A percentile compares a stretch with the other conserved stretches of the same genome.
phyloP scores from a whole-genome alignment of 352 stramenopile species.

The Phytophthora capsici region DNA sequence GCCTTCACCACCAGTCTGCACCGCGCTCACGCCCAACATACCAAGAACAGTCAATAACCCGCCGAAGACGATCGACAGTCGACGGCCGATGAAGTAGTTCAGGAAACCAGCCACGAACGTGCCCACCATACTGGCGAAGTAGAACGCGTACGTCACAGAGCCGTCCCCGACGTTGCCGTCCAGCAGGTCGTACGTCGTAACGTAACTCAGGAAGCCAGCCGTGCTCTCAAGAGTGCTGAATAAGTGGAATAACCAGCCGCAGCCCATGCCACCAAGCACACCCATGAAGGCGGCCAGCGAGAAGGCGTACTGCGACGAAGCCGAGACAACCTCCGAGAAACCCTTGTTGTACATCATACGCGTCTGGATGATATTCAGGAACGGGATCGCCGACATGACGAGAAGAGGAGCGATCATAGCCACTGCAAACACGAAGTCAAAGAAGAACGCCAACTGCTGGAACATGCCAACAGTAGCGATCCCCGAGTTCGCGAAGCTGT shows the following conservation, averaged over 20 bases:
- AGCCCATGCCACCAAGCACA: constrained; percentile 67
- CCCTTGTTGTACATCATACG: constrained; percentile 93
- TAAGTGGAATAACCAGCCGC: constrained; percentile 82
- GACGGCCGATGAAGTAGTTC: constrained; percentile 79
- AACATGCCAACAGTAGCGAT: constrained; percentile 75
- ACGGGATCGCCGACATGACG: constrained; percentile 83
- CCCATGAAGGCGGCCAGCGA: constrained; percentile 83
- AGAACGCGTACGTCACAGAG: constrained; percentile 75
- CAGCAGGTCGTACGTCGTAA: constrained; percentile 77
- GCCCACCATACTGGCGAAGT: constrained; percentile 57
- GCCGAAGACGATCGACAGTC: constrained; percentile 74
- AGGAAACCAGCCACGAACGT: constrained; percentile 58
- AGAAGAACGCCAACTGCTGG: constrained; percentile 85
- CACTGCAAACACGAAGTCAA: constrained; percentile 84
- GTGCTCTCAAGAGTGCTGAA: constrained; percentile 79
- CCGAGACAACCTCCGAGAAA: constrained; percentile 86
- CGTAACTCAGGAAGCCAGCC: constrained; percentile 80
- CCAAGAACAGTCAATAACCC: constrained; percentile 72
- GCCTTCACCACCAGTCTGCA: constrained; percentile 53
- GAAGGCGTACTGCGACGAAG: constrained; percentile 88
- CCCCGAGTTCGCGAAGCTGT: constrained; percentile 72
- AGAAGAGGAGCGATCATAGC: constrained; percentile 80
- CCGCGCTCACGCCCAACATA: constrained; percentile 73
- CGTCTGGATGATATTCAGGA: constrained; percentile 89
- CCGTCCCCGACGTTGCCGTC: constrained; percentile 66